These are phyloP conservation scores for Diddensiella transvaalensis DNA, from an alignment of 805 yeast genomes.

Conservation along the genomic window DNA sequence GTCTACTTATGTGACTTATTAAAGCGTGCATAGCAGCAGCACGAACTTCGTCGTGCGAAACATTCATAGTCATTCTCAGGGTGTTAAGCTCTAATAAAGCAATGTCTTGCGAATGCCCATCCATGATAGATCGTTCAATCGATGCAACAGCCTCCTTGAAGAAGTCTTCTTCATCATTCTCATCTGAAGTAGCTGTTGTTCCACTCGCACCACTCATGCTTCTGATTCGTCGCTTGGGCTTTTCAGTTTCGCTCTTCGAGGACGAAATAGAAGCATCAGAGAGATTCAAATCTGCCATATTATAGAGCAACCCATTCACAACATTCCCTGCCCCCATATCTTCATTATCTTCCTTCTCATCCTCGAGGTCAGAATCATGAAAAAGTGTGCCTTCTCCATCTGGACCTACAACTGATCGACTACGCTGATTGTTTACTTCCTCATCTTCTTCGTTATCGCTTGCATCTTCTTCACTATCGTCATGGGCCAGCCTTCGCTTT, in stretches of 20 bases:
- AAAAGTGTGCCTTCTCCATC: slow-evolving; percentile 36
- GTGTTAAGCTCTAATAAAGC: slow-evolving; percentile 92
- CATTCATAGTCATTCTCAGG: slow-evolving; percentile 95
- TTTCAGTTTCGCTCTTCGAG: slow-evolving; percentile 10
- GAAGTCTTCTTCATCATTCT: slow-evolving; percentile 70
- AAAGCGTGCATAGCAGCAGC: slow-evolving; percentile 74
- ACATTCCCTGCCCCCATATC: slow-evolving; percentile 15
- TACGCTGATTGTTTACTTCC: slow-evolving; percentile 5
- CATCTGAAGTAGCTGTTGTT: slow-evolving; percentile 47
- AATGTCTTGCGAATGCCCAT: slow-evolving; percentile 89
- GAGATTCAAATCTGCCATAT: slow-evolving; percentile 30
- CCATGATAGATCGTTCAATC: slow-evolving; percentile 84
- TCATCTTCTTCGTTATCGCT: slow-evolving; percentile 20
- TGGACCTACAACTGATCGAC: slow-evolving; percentile 34
- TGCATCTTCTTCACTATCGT: slow-evolving; percentile 31
- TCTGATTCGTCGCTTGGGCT: slow-evolving; percentile 22
- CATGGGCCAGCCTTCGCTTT: slow-evolving; percentile 32
- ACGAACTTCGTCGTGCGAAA: slow-evolving; percentile 88
- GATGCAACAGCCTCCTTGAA: slow-evolving; percentile 90
- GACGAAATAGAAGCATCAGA: slow-evolving; percentile 32
- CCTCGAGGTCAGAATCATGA: slow-evolving; percentile 21
- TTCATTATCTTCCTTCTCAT: slow-evolving; percentile 16
- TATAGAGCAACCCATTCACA: slow-evolving; percentile 25
- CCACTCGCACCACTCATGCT: slow-evolving; percentile 30
- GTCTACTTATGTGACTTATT: slow-evolving; percentile 63